phyloP scores from a whole-genome alignment of 2,329 filamentous ascomycete genomes.

The Aplosporella prunicola region DNA sequence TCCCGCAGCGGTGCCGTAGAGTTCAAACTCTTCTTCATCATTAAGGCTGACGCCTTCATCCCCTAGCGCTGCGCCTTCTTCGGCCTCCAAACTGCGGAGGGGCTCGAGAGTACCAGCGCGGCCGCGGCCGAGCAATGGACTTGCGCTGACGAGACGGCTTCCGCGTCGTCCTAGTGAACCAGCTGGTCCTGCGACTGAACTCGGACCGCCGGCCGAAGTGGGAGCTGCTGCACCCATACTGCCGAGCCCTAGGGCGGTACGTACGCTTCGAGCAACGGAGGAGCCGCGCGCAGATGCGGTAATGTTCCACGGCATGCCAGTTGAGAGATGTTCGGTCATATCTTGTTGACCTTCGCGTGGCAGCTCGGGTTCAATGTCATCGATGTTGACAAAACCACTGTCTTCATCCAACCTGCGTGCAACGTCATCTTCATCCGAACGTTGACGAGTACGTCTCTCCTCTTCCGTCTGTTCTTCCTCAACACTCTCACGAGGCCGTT shows the following conservation, averaged over 20 bases:
- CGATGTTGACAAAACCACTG: slow-evolving; percentile 1
- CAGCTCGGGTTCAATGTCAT: slow-evolving; percentile 50
- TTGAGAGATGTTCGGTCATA: slow-evolving; percentile 56
- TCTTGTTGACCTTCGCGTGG: slow-evolving; percentile 58
- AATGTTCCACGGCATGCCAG: slow-evolving; percentile 61
- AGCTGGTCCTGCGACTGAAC: slow-evolving; percentile 19
- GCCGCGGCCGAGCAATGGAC: slow-evolving; percentile 50
- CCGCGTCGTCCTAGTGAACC: slow-evolving; percentile 31
- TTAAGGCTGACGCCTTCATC: slow-evolving; percentile 20
- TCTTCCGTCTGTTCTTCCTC: slow-evolving; percentile 23
- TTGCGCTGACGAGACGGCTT: slow-evolving; percentile 49
- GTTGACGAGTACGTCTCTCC: slow-evolving; percentile 25
- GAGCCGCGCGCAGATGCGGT: slow-evolving; percentile 47
- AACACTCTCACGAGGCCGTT: slow-evolving; percentile 26
- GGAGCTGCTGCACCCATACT: slow-evolving; percentile 18
- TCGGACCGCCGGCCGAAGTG: slow-evolving; percentile 25
- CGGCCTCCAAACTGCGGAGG: slow-evolving; percentile 19
- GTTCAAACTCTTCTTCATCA: slow-evolving; percentile 22
- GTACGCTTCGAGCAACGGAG: slow-evolving; percentile 31
- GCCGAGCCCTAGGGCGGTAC: slow-evolving; percentile 28
- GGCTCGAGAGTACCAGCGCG: slow-evolving; percentile 19
- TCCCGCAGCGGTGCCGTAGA: slow-evolving; percentile 30
- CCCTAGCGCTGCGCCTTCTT: slow-evolving; percentile 19
- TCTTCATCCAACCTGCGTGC: slow-evolving; percentile 20
- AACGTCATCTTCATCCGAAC: slow-evolving; percentile 22